These are phyloP conservation scores for Massarina eburnea DNA, from an alignment of 2,329 filamentous ascomycete genomes.

Conservation along the genomic window DNA sequence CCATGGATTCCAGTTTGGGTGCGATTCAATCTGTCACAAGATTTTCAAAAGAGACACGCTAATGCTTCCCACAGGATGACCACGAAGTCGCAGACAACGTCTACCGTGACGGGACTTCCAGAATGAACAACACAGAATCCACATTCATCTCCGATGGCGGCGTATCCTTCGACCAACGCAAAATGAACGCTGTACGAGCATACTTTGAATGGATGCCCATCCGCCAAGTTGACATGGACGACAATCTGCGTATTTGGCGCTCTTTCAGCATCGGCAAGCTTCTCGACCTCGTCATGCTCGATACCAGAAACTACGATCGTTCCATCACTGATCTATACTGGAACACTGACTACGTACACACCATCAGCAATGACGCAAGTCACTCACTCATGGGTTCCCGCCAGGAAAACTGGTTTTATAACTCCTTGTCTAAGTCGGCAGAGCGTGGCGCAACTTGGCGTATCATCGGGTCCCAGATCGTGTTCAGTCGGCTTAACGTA, in stretches of 20 bases:
- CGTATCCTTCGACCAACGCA: conserved; percentile 47
- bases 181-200: conserved; percentile 51
- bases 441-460: conserved; percentile 70
- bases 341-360: conserved; percentile 64
- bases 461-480: conserved; percentile 69
- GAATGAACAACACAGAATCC: conserved; percentile 48
- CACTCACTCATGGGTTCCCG: conserved; percentile 70
- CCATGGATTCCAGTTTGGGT: conserved; percentile 48
- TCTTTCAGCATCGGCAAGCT: conserved; percentile 43
- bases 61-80: conserved; percentile 51
- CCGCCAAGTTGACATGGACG: conserved; percentile 48
- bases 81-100: conserved; percentile 46
- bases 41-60: neutral
- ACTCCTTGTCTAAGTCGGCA: conserved; percentile 57
- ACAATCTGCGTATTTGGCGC: conserved; percentile 44
- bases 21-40: neutral
- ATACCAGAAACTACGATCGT: conserved; percentile 43
- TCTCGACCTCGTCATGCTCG: conserved; percentile 45
- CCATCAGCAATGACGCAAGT: conserved; percentile 66
- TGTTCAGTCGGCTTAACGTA: conserved; percentile 63
- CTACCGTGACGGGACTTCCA: conserved; percentile 44
- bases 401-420: conserved; percentile 68
- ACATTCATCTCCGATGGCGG: conserved; percentile 44
- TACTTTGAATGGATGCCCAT: conserved; percentile 51
- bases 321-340: conserved; percentile 51